Base-by-base conservation (phyloP, 2,329 filamentous ascomycete genomes). In the Pseudonectria buxi region DNA sequence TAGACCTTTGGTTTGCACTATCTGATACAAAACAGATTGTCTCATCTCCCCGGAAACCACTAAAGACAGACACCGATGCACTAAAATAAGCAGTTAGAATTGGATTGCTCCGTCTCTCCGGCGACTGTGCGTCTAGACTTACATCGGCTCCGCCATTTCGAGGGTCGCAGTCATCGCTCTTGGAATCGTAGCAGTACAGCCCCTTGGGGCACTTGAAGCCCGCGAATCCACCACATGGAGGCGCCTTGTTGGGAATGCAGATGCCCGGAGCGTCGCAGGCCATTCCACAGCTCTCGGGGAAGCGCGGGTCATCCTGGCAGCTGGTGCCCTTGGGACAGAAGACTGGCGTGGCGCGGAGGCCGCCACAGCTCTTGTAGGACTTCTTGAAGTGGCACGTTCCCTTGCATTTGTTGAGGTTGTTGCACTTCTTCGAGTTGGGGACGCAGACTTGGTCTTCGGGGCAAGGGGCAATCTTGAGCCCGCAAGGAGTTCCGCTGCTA, bases 261-360 rank as follows among this genome's bases (percentile, higher is more conserved):
- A 63, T 61, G 2, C 60, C 60, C 0, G 54, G 54, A 6, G 14
- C 33, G 28, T 63, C 60, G 35, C 60, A 63, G 4, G 60, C 54
- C 50, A 59, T 44, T 7, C 60, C 60, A 28, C 60, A 63, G 33
- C 45, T 36, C 9, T 22, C 39, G 22, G 45, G 47, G 9, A 37
- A 30, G 26, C 60, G 53, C 10, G 62, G 59, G 16, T 65, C 59
- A 36, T 63, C 50, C 11, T 50, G 38, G 34, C 62, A 65, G 3
- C 42, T 36, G 3, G 43, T 44, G 10, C 44, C 43, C 13, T 37
- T 36, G 22, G 45, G 38, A 44, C 60, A 64, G 0, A 37, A 30
- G 1, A 38, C 32, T 6, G 58, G 58, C 10, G 39, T 37, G 11
- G 40, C 9, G 2, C 40, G 43, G 29, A 48, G 44, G 5, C 61